Evolutionary conservation across 2,329 filamentous ascomycete genomes (phyloP).

Genomic region (Stylonectria norvegica): DNA sequence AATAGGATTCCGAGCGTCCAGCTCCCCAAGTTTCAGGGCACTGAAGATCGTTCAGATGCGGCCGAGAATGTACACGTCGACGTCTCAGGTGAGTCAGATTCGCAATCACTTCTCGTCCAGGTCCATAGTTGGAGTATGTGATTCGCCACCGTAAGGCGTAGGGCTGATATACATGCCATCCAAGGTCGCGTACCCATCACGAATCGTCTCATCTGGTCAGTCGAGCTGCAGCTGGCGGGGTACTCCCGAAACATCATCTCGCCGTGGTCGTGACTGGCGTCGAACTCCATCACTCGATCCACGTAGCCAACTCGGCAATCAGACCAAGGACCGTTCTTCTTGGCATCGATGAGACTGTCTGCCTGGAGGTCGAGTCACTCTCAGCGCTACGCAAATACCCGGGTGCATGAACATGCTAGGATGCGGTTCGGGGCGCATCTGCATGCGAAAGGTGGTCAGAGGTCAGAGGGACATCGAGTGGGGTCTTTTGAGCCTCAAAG

Average conservation of each 20-base stretch:
- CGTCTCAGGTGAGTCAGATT: no score
- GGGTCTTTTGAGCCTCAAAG: not conserved
- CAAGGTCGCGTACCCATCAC: no score
- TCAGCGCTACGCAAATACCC: not conserved
- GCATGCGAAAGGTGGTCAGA: not conserved
- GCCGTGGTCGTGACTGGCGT: not conserved
- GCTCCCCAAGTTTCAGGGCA: no score
- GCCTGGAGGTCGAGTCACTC: not conserved
- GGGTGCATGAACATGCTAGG: not conserved
- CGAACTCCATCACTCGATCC: not conserved
- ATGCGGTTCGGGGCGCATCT: not conserved
- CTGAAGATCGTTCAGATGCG: no score
- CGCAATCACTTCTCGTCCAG: no score
- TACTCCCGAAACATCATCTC: constrained; percentile 2
- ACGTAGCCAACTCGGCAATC: not conserved
- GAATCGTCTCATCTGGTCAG: no score
- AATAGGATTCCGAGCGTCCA: no score
- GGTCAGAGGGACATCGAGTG: not conserved
- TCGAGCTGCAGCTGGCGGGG: not conserved
- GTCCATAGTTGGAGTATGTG: no score
- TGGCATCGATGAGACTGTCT: not conserved
- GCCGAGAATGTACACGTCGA: no score
- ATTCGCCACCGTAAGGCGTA: no score
- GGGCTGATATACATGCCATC: no score
- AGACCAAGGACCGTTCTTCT: not conserved